Evolutionary conservation across 2,329 filamentous ascomycete species (phyloP).

Genomic region (Cladosporium cucumerinum): DNA sequence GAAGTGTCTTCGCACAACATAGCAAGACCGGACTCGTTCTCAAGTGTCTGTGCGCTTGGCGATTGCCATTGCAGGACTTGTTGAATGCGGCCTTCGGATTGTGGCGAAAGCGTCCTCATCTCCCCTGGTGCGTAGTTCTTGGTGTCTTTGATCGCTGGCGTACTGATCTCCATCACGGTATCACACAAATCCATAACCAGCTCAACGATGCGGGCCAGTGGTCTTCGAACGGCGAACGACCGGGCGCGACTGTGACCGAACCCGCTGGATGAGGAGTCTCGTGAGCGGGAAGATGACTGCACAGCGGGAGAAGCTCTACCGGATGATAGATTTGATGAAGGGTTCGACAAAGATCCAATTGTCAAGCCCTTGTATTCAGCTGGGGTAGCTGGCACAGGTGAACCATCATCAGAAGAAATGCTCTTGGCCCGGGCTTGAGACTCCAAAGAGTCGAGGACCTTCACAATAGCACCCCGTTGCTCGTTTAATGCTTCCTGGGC

Average conservation of each 20-base stretch:
- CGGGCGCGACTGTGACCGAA: slow-evolving; percentile 76
- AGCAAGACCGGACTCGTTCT: slow-evolving; percentile 88
- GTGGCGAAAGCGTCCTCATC: slow-evolving; percentile 87
- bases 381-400: slow-evolving; percentile 30
- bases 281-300: slow-evolving; percentile 57
- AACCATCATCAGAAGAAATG: slow-evolving; percentile 50
- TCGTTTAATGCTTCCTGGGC: slow-evolving; percentile 88
- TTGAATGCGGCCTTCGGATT: slow-evolving; percentile 90
- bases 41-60: slow-evolving; percentile 82
- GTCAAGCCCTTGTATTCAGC: slow-evolving; percentile 85
- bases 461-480: slow-evolving; percentile 91
- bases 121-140: slow-evolving; percentile 66
- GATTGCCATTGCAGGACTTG: slow-evolving; percentile 97
- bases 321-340: slow-evolving; percentile 63
- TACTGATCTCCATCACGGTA: slow-evolving; percentile 90
- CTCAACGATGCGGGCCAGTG: slow-evolving; percentile 89
- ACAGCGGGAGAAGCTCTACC: slow-evolving; percentile 68
- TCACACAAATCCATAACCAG: slow-evolving; percentile 92
- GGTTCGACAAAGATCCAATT: slow-evolving; percentile 71
- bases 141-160: slow-evolving; percentile 85
- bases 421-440: slow-evolving; percentile 64
- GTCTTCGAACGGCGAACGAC: slow-evolving; percentile 87
- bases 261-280: slow-evolving; percentile 63
- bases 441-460: slow-evolving; percentile 88
- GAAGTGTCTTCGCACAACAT: slow-evolving; percentile 88